These are phyloP conservation scores for Nakaseomyces nivariensis DNA, from an alignment of 1,139 yeast genomes.

Conservation along the genomic window DNA sequence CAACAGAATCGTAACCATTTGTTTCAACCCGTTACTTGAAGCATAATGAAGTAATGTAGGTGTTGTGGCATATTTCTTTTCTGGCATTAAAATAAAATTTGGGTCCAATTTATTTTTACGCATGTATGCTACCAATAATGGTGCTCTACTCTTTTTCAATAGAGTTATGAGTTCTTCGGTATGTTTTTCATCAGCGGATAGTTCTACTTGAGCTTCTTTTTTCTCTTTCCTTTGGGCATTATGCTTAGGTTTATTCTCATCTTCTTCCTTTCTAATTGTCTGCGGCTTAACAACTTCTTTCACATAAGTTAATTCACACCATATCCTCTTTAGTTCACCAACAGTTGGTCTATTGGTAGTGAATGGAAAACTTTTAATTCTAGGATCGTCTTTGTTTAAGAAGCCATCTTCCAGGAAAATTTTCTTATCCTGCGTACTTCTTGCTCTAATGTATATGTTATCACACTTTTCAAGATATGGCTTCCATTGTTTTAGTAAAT, in stretches of 20 bases:
- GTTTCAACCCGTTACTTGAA: constrained; percentile 53
- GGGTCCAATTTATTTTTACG: constrained; percentile 46
- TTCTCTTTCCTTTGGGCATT: constrained; percentile 6
- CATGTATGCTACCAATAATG: constrained; percentile 55
- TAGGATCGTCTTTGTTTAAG: constrained; percentile 39
- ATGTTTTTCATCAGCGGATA: constrained; percentile 31
- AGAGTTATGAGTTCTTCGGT: constrained; percentile 49
- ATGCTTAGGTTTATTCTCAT: constrained; percentile 10
- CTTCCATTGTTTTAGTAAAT: constrained; percentile 58
- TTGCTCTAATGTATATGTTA: constrained; percentile 74
- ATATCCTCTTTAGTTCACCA: constrained; percentile 69
- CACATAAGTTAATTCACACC: constrained; percentile 68
- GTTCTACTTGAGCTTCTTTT: constrained; percentile 17
- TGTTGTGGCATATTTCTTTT: constrained; percentile 38
- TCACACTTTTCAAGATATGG: constrained; percentile 47
- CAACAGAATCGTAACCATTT: constrained; percentile 58
- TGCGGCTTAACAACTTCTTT: constrained; percentile 46
- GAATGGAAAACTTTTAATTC: constrained; percentile 70
- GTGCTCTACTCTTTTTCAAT: constrained; percentile 69
- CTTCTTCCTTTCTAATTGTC: constrained; percentile 24
- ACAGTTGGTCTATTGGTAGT: constrained; percentile 85
- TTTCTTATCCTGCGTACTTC: constrained; percentile 59
- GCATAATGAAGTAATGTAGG: constrained; percentile 82
- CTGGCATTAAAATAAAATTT: constrained; percentile 48
- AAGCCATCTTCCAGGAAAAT: constrained; percentile 54